Conservation (phyloP, 1,284 basidiomycete species). For the Ceratobasidium sp. region DNA sequence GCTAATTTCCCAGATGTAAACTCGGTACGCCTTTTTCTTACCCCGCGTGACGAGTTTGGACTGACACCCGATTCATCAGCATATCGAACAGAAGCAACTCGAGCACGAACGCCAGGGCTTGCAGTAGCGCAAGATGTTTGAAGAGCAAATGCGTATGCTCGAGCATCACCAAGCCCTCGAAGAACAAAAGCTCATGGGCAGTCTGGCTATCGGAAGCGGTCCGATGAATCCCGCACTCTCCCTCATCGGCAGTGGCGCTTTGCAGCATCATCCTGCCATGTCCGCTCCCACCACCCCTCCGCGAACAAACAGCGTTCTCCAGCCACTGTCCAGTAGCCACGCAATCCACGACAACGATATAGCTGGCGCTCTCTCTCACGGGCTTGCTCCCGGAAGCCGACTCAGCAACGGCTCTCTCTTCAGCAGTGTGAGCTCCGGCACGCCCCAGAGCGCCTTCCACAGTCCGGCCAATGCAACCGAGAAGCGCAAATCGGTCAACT, state of each 20-base stretch:
- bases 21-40: constrained; percentile 61
- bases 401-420: constrained; percentile 31
- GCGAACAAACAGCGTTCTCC: constrained; percentile 51
- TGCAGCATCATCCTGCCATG: constrained; percentile 72
- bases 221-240: constrained; percentile 26
- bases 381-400: constrained; percentile 30
- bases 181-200: constrained; percentile 65
- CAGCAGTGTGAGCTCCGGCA: constrained; percentile 33
- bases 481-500: constrained; percentile 85
- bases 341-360: constrained; percentile 15
- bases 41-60: background rate
- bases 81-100: constrained; percentile 86
- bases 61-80: constrained; percentile 55
- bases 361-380: constrained; percentile 9
- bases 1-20: constrained; percentile 82
- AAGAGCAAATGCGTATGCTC: constrained; percentile 90
- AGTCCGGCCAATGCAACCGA: constrained; percentile 26
- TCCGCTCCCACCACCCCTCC: constrained; percentile 85
- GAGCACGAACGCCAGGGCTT: constrained; percentile 87
- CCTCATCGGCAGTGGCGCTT: constrained; percentile 31
- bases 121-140: constrained; percentile 86
- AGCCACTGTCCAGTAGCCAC: background rate
- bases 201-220: constrained; percentile 44
- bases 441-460: constrained; percentile 30
- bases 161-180: constrained; percentile 88